phyloP scores from a whole-genome alignment of 306 rosid species.

The Malus asiatica region DNA sequence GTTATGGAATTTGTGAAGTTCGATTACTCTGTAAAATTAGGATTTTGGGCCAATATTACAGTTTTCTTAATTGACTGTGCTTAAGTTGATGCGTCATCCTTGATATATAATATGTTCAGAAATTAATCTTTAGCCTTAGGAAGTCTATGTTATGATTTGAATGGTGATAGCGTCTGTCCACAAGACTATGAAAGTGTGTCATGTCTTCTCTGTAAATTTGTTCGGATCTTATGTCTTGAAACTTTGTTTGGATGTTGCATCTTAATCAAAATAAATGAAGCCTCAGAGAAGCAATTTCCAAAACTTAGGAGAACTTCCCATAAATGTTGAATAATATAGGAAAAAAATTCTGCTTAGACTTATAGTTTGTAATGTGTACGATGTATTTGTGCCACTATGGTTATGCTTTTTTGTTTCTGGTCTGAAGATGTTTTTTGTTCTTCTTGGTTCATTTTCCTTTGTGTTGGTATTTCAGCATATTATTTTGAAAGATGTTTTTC shows the following conservation, averaged over 20 bases:
- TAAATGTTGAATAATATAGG: not conserved
- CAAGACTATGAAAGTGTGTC: not conserved
- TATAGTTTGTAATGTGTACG: no score
- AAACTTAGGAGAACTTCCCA: not conserved
- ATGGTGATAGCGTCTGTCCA: not conserved
- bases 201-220: not conserved
- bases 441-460: not conserved
- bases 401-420: not conserved
- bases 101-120: not conserved
- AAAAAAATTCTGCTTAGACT: not conserved
- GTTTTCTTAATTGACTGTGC: not conserved
- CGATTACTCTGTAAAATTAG: not conserved
- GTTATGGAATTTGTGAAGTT: not conserved
- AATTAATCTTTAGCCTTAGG: not conserved
- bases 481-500: not conserved
- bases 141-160: not conserved
- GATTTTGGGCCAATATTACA: not conserved
- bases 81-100: not conserved
- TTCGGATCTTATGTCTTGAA: not conserved
- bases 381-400: not conserved
- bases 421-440: no score
- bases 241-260: not conserved
- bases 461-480: not conserved
- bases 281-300: not conserved
- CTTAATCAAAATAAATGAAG: not conserved